phyloP scores from a whole-genome alignment of 495 filamentous ascomycete genomes.

The Viridothelium virens region DNA sequence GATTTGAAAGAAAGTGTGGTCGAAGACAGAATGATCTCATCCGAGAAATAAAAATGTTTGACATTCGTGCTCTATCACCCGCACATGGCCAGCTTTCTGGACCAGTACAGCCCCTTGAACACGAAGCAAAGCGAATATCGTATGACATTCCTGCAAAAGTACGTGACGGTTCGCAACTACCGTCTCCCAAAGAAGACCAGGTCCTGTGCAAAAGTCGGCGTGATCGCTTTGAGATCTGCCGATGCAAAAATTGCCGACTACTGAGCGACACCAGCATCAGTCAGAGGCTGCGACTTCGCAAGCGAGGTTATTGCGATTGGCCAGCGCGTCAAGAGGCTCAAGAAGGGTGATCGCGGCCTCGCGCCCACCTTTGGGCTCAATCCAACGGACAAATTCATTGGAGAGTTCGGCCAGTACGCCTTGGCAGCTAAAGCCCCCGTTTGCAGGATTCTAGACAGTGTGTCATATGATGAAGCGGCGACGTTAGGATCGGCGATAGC shows the following conservation, averaged over 20 bases:
- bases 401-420: conserved; percentile 2
- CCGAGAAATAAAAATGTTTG: conserved; percentile 11
- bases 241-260: conserved; percentile 15
- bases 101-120: neutral
- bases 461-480: neutral
- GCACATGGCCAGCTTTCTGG: neutral
- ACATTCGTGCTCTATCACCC: neutral
- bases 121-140: neutral
- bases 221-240: neutral
- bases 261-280: conserved; percentile 4
- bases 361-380: conserved; percentile 31
- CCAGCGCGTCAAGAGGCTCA: conserved; percentile 47
- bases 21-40: conserved; percentile 14
- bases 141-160: neutral
- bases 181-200: neutral
- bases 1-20: conserved; percentile 18
- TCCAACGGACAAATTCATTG: neutral
- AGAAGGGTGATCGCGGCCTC: conserved; percentile 70
- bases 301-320: conserved; percentile 70
- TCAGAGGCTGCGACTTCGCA: conserved; percentile 72
- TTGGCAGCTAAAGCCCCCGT: neutral
- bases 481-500: neutral
- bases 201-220: conserved; percentile 8
- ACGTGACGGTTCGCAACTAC: neutral
- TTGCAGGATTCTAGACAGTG: neutral